Percentiles rank a stretch among this genome's conserved stretches.
Evolutionary conservation across 306 rosid species (phyloP).

Genomic region (Trifolium repens): DNA sequence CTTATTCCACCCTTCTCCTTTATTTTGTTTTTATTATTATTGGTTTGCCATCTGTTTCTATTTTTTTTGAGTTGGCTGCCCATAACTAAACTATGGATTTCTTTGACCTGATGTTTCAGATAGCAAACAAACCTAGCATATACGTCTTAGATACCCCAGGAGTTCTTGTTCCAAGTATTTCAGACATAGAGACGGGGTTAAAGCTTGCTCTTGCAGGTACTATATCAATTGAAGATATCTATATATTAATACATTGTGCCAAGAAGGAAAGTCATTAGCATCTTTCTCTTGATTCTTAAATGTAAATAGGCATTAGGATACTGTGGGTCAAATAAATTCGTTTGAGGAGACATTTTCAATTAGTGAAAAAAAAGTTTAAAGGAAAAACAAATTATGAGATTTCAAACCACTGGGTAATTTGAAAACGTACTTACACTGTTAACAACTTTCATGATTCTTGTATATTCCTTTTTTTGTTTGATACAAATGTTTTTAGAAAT

Average conservation of each 20-base stretch:
- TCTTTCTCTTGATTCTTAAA: constrained; percentile 6
- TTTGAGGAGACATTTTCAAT: background rate
- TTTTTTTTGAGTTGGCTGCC: constrained; percentile 10
- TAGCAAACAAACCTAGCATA: constrained; percentile 91
- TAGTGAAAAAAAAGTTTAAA: background rate
- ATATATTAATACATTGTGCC: constrained; percentile 6
- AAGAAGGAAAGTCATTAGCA: constrained; percentile 6
- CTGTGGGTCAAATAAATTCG: constrained; percentile 1
- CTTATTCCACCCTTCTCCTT: constrained; percentile 1
- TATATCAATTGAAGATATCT: constrained; percentile 29
- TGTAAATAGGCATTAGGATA: background rate
- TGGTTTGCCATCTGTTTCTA: background rate
- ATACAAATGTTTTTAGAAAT: background rate
- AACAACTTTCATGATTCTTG: background rate
- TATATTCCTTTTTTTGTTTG: background rate
- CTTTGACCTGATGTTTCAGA: constrained; percentile 56
- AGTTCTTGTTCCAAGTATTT: constrained; percentile 88
- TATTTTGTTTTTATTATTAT: constrained; percentile 8
- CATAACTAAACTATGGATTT: background rate
- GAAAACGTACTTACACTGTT: background rate
- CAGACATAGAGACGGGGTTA: constrained; percentile 87
- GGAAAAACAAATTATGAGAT: background rate
- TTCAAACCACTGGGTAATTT: background rate
- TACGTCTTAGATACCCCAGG: constrained; percentile 95
- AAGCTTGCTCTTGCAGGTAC: constrained; percentile 93